Base-by-base conservation (phyloP, 1,139 yeast genomes). In the Sugiyamaella paludigena region DNA sequence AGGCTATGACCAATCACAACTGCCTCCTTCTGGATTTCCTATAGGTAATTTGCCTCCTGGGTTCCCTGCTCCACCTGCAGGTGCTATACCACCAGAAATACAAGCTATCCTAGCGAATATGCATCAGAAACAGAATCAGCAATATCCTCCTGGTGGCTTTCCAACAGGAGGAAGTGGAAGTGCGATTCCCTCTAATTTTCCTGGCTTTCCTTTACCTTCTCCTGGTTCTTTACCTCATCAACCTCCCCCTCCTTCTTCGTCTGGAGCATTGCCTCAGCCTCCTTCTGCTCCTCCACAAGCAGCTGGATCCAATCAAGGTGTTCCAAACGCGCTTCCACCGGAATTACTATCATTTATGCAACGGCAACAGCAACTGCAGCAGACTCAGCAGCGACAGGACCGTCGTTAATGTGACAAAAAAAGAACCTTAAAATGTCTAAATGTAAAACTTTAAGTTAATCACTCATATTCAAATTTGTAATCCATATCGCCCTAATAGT, bases 361-460 rank as follows among this genome's bases (percentile, higher is more conserved):
- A 29, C 60, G 56, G 36, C 48, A 43, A 19, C 59, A 56, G 41
- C 54, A 51, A 33, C 58, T 52, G 39, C 51, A 53, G 12, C 54
- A 31, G 34, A 6, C 12, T 31, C 12, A 31, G 6, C 34, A 31
- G 12, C 13, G 6, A 6, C 34, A 31, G 34, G 6, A 13, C 6
- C 34, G 19, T n/a, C 34, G 13, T n/a, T n/a, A 13, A 31, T 19
- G 5, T 19, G 24, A 4, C 24, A 19, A 19, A 19, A 19, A 19
- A n/a, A n/a, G n/a, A n/a, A n/a, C n/a, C n/a, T n/a, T n/a, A n/a
- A n/a, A n/a, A n/a, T n/a, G n/a, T n/a, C n/a, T n/a, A n/a, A n/a
- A n/a, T n/a, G n/a, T n/a, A n/a, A n/a, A n/a, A n/a, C n/a, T n/a
- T n/a, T n/a, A n/a, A n/a, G n/a, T n/a, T 19, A 19, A 19, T 19